Evolutionary conservation across 768 basidiomycete species (phyloP), one percentile per base, ranked within the genome.

Genomic region (Amanita pseudoporphyria): DNA sequence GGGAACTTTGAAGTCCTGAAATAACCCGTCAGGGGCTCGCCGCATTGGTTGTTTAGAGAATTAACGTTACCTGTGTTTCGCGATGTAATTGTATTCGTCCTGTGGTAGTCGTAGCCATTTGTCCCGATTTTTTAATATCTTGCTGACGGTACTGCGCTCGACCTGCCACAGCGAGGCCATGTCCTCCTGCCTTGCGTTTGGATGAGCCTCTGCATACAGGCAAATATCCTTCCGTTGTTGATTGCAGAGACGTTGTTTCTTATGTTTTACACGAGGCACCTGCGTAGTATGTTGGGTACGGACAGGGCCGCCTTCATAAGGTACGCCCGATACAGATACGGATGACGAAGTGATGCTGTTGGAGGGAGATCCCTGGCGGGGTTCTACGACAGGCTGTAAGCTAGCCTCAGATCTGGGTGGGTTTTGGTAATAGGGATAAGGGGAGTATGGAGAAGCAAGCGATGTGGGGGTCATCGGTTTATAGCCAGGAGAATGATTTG

Each of bases 141-240:
- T 93, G 67, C 85, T 87, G 64, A 94, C 84, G n/a, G 91, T 94
- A 67, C 88, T 92, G 46, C 91, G 81, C 60, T 94, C 91, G 52
- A 92, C 84, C 44, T 78, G 77, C 61, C 84, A 93, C 28, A 69
- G 67, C 9, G 70, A 69, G 4, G 84, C 91, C 57, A 94, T 89
- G 60, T 90, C 87, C 59, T 92, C 88, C 63, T 94, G 91, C 52
- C 85, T 78, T 16, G 78, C 71, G 46, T 77, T 76, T 0, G 84
- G 85, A 58, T 87, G 69, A 3, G 79, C 66, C 46, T 71, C 65
- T 52, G 81, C 78, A 61, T 79, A 84, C 10, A 71, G 49, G 57
- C 90, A 92, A 50, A 94, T 91, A 13, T 73, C 70, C 60, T 81
- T 84, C 55, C 87, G 80, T 59, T 89, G 84, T 24, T 73, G 69